Conservation (phyloP, 495 filamentous ascomycete genomes). For the Trichoderma virens region DNA sequence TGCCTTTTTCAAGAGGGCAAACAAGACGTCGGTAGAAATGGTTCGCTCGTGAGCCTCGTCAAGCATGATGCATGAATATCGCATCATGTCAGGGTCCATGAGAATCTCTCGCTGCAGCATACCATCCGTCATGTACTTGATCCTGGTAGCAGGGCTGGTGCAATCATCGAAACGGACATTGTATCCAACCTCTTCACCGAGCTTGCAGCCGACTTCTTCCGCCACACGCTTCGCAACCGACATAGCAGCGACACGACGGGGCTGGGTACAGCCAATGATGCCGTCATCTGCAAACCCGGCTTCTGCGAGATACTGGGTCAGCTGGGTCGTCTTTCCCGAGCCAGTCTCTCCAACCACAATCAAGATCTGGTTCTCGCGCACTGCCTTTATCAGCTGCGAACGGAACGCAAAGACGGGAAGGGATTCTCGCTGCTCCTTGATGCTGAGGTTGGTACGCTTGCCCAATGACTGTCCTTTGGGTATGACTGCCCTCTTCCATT, state of each 20-base stretch:
- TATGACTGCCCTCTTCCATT: conserved; percentile 85
- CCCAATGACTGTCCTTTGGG: conserved; percentile 78
- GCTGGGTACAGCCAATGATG: conserved; percentile 96
- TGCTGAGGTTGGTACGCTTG: conserved; percentile 81
- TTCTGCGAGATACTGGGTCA: conserved; percentile 92
- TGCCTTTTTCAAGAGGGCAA: conserved; percentile 91
- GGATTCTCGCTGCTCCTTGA: conserved; percentile 89
- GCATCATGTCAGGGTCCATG: conserved; percentile 75
- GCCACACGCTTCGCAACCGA: conserved; percentile 94
- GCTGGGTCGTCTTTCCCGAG: conserved; percentile 93
- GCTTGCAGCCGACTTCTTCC: conserved; percentile 86
- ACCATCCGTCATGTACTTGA: conserved; percentile 99
- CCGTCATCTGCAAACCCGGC: conserved; percentile 82
- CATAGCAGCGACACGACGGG: conserved; percentile 94
- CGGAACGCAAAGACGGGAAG: conserved; percentile 89
- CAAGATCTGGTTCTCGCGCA: conserved; percentile 78
- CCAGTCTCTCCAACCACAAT: conserved; percentile 98
- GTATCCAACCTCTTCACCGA: conserved; percentile 93
- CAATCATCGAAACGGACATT: conserved; percentile 97
- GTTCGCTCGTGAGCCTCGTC: conserved; percentile 98
- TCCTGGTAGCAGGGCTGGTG: conserved; percentile 80
- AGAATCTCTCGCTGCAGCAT: conserved; percentile 96
- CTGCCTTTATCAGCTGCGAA: conserved; percentile 79
- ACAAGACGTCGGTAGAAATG: conserved; percentile 91
- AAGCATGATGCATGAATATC: conserved; percentile 95